Conservation (phyloP, 805 yeast species). For the Ogataea ganodermae region DNA sequence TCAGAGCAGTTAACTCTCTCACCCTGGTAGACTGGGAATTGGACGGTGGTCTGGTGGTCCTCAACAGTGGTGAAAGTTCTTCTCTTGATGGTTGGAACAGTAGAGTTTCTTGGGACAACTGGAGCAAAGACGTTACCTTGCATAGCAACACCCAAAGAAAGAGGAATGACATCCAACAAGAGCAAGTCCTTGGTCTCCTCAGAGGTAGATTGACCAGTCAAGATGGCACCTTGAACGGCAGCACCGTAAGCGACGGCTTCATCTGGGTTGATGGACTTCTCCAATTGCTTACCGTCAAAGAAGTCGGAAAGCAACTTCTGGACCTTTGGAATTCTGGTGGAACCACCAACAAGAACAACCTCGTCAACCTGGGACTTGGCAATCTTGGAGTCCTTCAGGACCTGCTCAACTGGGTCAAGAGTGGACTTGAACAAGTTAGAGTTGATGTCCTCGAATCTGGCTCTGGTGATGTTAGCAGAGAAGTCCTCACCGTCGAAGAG, state of each 20-base stretch:
- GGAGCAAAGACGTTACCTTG: constrained; percentile 99
- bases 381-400: constrained; percentile 86
- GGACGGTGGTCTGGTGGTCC: constrained; percentile 98
- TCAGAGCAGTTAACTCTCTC: constrained; percentile 98
- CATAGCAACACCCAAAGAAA: constrained; percentile 99
- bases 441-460: constrained; percentile 96
- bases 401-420: constrained; percentile 92
- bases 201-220: constrained; percentile 87
- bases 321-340: constrained; percentile 98
- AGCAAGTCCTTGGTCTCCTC: constrained; percentile 94
- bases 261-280: constrained; percentile 97
- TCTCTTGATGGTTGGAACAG: constrained; percentile 98
- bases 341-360: constrained; percentile 97
- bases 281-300: constrained; percentile 96
- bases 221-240: constrained; percentile 98
- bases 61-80: constrained; percentile 98
- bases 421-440: constrained; percentile 92
- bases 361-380: constrained; percentile 86
- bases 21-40: constrained; percentile 99
- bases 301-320: constrained; percentile 91
- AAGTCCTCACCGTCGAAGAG: constrained; percentile 95
- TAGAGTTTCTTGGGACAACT: constrained; percentile 98
- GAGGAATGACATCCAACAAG: constrained; percentile 95
- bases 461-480: constrained; percentile 92
- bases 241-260: constrained; percentile 99